These are phyloP conservation scores for Posidonia oceanica DNA, from an alignment of 116 monocot species.

Conservation along the genomic window DNA sequence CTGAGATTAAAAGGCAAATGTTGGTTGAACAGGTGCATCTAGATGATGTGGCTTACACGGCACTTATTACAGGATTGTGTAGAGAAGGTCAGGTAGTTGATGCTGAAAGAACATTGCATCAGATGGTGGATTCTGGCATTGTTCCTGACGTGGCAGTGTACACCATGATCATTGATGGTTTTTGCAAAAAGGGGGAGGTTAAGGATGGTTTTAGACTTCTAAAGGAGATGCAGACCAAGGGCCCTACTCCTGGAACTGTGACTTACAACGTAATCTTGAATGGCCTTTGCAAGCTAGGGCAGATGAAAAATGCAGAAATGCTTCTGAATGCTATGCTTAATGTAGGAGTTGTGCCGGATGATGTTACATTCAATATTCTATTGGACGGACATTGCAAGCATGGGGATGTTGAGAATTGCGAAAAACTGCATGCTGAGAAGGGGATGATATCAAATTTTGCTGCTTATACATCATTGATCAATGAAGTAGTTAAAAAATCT, in stretches of 20 bases:
- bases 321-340: slow-evolving; percentile 77
- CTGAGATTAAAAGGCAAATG: slow-evolving; percentile 44
- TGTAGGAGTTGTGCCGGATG: slow-evolving; percentile 63
- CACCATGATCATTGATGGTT: slow-evolving; percentile 66
- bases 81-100: slow-evolving; percentile 36
- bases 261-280: slow-evolving; percentile 79
- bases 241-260: slow-evolving; percentile 40
- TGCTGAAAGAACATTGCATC: slow-evolving; percentile 37
- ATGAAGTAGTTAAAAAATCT: slow-evolving; percentile 27
- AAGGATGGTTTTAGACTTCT: slow-evolving; percentile 44
- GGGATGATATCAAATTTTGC: slow-evolving; percentile 76
- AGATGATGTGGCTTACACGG: slow-evolving; percentile 67
- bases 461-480: slow-evolving; percentile 53
- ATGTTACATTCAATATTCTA: slow-evolving; percentile 69
- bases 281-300: slow-evolving; percentile 74
- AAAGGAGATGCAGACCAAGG: slow-evolving; percentile 61
- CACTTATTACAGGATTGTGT: slow-evolving; percentile 56
- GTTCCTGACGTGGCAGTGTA: slow-evolving; percentile 38
- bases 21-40: slow-evolving; percentile 37
- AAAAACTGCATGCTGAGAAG: slow-evolving; percentile 44
- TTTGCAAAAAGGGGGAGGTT: slow-evolving; percentile 55
- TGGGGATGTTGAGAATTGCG: slow-evolving; percentile 21
- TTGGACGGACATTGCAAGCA: slow-evolving; percentile 67
- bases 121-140: slow-evolving; percentile 44
- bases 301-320: slow-evolving; percentile 84